Conservation (phyloP, 345 rosid genomes). For the Bruguiera gymnorhiza region DNA sequence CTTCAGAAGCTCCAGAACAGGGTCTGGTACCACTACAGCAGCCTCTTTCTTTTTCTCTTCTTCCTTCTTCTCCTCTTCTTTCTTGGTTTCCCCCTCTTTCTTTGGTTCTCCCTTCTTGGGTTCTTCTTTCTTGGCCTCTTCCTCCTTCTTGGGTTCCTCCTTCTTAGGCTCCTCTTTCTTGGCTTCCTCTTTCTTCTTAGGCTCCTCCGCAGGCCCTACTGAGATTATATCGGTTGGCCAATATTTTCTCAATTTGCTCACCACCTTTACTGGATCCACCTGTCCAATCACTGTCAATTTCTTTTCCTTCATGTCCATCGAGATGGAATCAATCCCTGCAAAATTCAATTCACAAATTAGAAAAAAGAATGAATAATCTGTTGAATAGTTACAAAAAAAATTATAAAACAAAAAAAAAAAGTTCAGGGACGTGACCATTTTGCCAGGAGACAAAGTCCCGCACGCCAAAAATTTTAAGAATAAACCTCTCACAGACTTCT, state of each 20-base stretch:
- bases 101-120: conserved; percentile 51
- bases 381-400: not conserved
- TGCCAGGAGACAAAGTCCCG: no score
- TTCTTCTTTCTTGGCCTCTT: conserved; percentile 24
- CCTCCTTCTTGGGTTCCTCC: no score
- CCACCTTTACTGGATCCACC: conserved; percentile 69
- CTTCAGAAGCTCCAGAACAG: conserved; percentile 65
- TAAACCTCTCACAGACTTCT: no score
- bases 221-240: conserved; percentile 66
- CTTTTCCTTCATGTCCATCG: conserved; percentile 80
- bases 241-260: conserved; percentile 73
- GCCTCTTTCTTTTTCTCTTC: conserved; percentile 21
- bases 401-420: no score
- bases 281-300: conserved; percentile 71
- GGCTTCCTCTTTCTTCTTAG: conserved; percentile 42
- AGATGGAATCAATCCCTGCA: conserved; percentile 74
- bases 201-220: conserved; percentile 84
- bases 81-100: conserved; percentile 13
- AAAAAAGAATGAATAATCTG: not conserved
- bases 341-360: not conserved
- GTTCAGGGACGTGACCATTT: no score
- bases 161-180: conserved; percentile 44
- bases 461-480: no score
- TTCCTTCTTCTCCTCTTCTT: conserved; percentile 22
- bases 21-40: conserved; percentile 44